phyloP scores from a whole-genome alignment of 345 rosid genomes.

The Eucalyptus sp. region DNA sequence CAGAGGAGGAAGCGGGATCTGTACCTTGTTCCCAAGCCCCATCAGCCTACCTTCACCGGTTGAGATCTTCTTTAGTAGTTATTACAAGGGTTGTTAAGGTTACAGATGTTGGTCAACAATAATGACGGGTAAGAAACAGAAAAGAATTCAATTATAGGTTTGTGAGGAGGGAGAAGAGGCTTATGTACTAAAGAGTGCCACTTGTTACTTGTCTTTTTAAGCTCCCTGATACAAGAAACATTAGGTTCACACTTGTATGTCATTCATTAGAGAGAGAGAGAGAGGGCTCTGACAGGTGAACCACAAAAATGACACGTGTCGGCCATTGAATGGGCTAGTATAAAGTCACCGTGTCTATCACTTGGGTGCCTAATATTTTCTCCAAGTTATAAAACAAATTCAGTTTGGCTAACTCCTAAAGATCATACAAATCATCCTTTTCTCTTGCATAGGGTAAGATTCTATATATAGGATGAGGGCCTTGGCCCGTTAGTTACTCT shows the following conservation, averaged over 20 bases:
- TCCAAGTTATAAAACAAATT: not conserved
- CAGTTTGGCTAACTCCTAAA: not conserved
- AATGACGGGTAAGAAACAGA: not conserved
- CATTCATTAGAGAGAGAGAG: no score
- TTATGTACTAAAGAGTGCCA: not conserved
- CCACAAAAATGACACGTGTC: fast-evolving
- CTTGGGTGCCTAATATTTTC: no score
- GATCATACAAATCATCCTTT: not conserved
- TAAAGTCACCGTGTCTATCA: no score
- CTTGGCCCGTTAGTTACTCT: not conserved
- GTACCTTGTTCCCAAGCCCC: not conserved
- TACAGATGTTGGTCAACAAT: not conserved
- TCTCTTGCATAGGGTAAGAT: not conserved
- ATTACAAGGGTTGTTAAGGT: not conserved
- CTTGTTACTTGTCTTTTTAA: no score
- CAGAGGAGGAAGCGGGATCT: not conserved
- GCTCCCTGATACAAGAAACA: no score
- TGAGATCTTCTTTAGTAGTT: not conserved
- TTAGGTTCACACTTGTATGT: no score
- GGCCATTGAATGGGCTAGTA: no score
- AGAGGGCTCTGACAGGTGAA: no score
- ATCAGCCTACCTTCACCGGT: not conserved
- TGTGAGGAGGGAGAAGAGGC: not conserved
- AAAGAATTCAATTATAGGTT: not conserved
- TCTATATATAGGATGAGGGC: not conserved